These are phyloP conservation scores for Pseudogymnoascus sp. DNA, from an alignment of 2,329 filamentous ascomycete genomes.

Conservation along the genomic window DNA sequence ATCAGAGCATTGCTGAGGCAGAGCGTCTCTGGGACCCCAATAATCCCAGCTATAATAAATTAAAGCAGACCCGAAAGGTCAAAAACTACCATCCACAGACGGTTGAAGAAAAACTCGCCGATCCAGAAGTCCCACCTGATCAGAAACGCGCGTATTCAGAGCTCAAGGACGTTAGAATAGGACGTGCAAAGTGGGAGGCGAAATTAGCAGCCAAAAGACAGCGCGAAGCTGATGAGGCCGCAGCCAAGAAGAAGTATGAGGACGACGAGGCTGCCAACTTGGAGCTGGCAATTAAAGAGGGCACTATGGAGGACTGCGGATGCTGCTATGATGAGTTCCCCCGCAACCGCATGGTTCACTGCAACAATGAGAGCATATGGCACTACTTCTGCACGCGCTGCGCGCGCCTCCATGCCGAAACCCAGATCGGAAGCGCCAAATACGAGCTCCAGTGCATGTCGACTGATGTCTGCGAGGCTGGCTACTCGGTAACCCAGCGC, in stretches of 20 bases:
- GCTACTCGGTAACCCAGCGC: slow-evolving; percentile 51
- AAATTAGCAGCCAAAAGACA: slow-evolving; percentile 33
- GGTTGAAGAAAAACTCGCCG: slow-evolving; percentile 4
- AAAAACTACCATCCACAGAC: slow-evolving; percentile 9
- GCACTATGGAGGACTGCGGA: slow-evolving; percentile 57
- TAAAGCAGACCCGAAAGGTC: slow-evolving; percentile 24
- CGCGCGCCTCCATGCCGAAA: slow-evolving; percentile 56
- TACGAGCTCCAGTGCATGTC: slow-evolving; percentile 67
- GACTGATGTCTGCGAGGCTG: slow-evolving; percentile 54
- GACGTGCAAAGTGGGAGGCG: slow-evolving; percentile 23
- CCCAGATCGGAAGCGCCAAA: slow-evolving; percentile 59
- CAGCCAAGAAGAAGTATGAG: slow-evolving; percentile 23
- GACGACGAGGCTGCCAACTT: slow-evolving; percentile 36
- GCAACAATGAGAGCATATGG: slow-evolving; percentile 42
- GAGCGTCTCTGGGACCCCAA: slow-evolving; percentile 25
- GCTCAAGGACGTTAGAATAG: slow-evolving; percentile 31
- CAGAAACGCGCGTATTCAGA: slow-evolving; percentile 32
- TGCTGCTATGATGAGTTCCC: slow-evolving; percentile 66
- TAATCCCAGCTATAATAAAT: slow-evolving; percentile 22
- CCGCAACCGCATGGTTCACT: slow-evolving; percentile 61
- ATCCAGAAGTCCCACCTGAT: background rate
- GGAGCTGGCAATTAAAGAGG: slow-evolving; percentile 36
- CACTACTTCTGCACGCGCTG: slow-evolving; percentile 64
- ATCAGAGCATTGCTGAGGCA: slow-evolving; percentile 30
- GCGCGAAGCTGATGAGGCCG: slow-evolving; percentile 38